These are phyloP conservation scores for Salisapilia sapeloensis DNA, from an alignment of 352 stramenopile genomes.

Conservation along the genomic window DNA sequence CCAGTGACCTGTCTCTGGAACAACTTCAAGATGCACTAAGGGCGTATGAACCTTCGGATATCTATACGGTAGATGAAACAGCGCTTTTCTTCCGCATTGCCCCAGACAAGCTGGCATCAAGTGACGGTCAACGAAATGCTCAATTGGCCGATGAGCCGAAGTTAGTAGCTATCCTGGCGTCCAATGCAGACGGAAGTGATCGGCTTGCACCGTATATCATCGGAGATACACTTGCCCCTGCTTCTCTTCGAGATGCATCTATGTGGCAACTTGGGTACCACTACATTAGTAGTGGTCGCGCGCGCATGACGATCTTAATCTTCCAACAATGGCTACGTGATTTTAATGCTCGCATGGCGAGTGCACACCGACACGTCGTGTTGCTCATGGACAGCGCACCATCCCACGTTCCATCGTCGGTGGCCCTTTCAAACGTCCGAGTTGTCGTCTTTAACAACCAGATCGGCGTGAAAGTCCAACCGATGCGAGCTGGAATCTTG, in stretches of 20 bases:
- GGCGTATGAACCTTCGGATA: constrained; percentile 65
- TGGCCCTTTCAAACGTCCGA: constrained; percentile 72
- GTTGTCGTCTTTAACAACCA: constrained; percentile 76
- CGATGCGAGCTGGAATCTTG: constrained; percentile 71
- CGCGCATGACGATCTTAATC: constrained; percentile 79
- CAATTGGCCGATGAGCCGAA: constrained; percentile 55
- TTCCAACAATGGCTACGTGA: constrained; percentile 80
- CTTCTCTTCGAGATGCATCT: constrained; percentile 65
- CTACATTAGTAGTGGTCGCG: constrained; percentile 72
- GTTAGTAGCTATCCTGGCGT: constrained; percentile 53
- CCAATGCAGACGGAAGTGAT: constrained; percentile 60
- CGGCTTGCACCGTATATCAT: constrained; percentile 81
- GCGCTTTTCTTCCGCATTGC: constrained; percentile 74
- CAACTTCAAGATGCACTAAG: constrained; percentile 75
- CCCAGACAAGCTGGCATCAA: constrained; percentile 70
- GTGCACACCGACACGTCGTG: constrained; percentile 64
- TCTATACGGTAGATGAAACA: constrained; percentile 79
- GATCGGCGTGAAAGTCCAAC: constrained; percentile 73
- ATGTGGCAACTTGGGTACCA: constrained; percentile 72
- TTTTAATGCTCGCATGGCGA: constrained; percentile 77
- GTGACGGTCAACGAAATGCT: constrained; percentile 58
- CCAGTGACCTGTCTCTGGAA: constrained; percentile 62
- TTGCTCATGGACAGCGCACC: constrained; percentile 77
- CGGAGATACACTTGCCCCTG: constrained; percentile 45
- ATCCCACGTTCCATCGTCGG: constrained; percentile 64